These are phyloP conservation scores for Darksidea phi DNA, from an alignment of 495 filamentous ascomycete species.

Conservation along the genomic window DNA sequence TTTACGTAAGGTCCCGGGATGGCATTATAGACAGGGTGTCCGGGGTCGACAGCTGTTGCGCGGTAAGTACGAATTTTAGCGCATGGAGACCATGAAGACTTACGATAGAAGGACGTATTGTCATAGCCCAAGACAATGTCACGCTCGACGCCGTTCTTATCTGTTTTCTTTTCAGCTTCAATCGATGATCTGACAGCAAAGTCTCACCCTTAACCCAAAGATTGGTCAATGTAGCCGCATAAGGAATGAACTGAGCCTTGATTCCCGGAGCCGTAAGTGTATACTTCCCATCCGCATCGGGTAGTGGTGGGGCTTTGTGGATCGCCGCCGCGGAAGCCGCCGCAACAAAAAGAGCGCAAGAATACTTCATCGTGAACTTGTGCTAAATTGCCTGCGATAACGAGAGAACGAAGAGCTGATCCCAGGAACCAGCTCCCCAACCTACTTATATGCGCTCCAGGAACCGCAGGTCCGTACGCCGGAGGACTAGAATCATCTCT, in stretches of 20 bases:
- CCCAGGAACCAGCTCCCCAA: conserved; percentile 4
- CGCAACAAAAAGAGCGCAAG: conserved; percentile 13
- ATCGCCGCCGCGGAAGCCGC: conserved; percentile 5
- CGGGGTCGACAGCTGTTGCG: conserved; percentile 24
- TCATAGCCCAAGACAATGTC: conserved; percentile 58
- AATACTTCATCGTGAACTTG: conserved; percentile 13
- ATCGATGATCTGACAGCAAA: background rate
- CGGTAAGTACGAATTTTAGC: conserved; percentile 7
- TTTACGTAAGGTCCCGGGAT: conserved; percentile 51
- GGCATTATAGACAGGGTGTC: conserved; percentile 41
- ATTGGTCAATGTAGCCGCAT: conserved; percentile 57
- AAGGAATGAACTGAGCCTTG: conserved; percentile 58
- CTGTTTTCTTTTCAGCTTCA: conserved; percentile 27
- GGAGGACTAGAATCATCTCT: conserved; percentile 14
- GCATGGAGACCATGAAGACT: conserved; percentile 18
- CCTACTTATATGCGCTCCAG: conserved; percentile 21
- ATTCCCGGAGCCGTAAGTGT: conserved; percentile 53
- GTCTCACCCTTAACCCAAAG: conserved; percentile 50
- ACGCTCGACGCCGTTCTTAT: conserved; percentile 55
- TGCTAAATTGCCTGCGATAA: background rate
- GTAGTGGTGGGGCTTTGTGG: conserved; percentile 8
- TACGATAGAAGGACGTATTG: conserved; percentile 52
- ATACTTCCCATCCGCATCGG: conserved; percentile 47
- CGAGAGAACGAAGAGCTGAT: conserved; percentile 1
- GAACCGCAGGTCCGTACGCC: conserved; percentile 1